Evolutionary conservation across 179 eudicot genomes (phyloP), one percentile per base, ranked within the genome.

Genomic region (Kewa caespitosa): DNA sequence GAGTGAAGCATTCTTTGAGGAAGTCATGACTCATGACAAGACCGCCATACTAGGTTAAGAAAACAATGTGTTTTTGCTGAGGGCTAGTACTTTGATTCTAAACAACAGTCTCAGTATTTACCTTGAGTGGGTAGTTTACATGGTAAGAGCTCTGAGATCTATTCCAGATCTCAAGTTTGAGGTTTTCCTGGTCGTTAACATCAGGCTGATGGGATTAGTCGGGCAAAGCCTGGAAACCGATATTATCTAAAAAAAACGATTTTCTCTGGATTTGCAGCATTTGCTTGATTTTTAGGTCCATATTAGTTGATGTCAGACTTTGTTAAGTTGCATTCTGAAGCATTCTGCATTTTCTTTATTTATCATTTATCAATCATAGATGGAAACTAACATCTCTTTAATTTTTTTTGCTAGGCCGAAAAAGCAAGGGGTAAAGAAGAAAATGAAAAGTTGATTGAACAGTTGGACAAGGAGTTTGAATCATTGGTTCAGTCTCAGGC

Each of bases 371-470:
- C 3, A 12, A 3, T 46, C 20, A 7, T 23, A 14, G 54, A 48
- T 48, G 15, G 31, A 41, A 55, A 1, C 23, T 61, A 46, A 50
- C 25, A 50, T 50, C 57, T 27, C 28, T 9, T 57, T 55, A 14
- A 2, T 76, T 54, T 36, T n/a, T 48, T 39, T 74, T 67, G 34
- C 43, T 78, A 96, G 99, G 99, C 92, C 68, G 84, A 90, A 84
- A 93, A 85, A 79, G 94, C 92, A 36, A 90, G 79, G 85, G 98
- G 89, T 17, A 96, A 93, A 76, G 98, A 96, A 87, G 98, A 96
- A 87, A 90, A 84, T 82, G 94, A 85, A 66, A 75, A 89, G 79
- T 73, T 89, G 75, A 78, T 85, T 67, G 92, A 89, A 3, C 85
- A 96, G 66, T 78, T 96, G 88, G 97, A 96, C 84, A 88, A 89